Percentiles rank a stretch among this genome's conserved stretches.
Conservation (phyloP, 805 yeast genomes). For the Wickerhamomyces strasburgensis region DNA sequence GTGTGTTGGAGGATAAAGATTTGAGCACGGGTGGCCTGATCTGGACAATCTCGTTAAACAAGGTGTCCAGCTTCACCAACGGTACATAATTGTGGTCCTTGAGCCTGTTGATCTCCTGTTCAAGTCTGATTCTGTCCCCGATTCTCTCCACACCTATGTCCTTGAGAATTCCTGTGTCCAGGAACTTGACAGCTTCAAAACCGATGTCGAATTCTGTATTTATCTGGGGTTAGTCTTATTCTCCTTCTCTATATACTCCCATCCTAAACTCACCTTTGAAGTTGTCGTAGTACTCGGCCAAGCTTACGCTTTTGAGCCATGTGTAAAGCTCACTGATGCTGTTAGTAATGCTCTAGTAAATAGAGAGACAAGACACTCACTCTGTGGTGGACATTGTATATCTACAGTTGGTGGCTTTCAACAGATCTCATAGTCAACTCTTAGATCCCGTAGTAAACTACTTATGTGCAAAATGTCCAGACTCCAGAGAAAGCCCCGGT, state of each 20-base stretch:
- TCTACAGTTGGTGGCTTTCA: too few species aligned
- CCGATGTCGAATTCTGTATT: slow-evolving; percentile 12
- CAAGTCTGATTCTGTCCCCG: slow-evolving; percentile 77
- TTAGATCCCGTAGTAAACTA: too few species aligned
- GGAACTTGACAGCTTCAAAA: slow-evolving; percentile 24
- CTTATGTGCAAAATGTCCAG: too few species aligned
- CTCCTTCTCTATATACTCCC: background rate
- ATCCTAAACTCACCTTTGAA: slow-evolving; percentile 6
- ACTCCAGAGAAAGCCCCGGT: too few species aligned
- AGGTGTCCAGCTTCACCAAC: slow-evolving; percentile 12
- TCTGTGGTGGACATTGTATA: background rate
- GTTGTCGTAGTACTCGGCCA: slow-evolving; percentile 6
- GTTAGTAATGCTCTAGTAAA: background rate
- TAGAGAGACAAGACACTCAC: background rate
- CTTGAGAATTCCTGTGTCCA: slow-evolving; percentile 59
- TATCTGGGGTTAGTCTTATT: background rate
- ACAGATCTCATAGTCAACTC: too few species aligned
- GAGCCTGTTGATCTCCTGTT: slow-evolving; percentile 49
- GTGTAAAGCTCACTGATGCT: slow-evolving; percentile 7
- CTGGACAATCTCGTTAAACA: slow-evolving; percentile 10
- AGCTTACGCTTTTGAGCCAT: slow-evolving; percentile 9
- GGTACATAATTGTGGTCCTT: slow-evolving; percentile 12
- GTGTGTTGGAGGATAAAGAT: slow-evolving; percentile 5
- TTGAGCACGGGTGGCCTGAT: slow-evolving; percentile 4
- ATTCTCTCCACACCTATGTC: slow-evolving; percentile 72